Conservation (phyloP, 306 rosid species). For the Cucumis melo region DNA sequence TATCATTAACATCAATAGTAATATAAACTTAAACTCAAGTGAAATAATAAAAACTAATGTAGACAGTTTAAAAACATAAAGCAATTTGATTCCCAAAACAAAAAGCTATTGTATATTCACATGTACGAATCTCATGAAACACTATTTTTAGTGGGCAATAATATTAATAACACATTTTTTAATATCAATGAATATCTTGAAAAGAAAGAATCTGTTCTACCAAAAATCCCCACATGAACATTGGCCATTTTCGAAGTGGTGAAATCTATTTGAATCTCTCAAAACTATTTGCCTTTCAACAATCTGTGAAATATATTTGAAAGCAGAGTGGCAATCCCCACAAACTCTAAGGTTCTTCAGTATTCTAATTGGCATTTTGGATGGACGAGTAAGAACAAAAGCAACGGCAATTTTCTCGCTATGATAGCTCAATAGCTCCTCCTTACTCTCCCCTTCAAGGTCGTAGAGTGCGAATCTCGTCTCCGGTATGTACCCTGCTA, state of each 20-base stretch:
- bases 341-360: slow-evolving; percentile 89
- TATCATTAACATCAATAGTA: too few species aligned
- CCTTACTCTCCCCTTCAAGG: slow-evolving; percentile 76
- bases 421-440: slow-evolving; percentile 71
- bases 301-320: slow-evolving; percentile 66
- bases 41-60: too few species aligned
- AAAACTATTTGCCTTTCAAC: slow-evolving; percentile 52
- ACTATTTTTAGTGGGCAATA: too few species aligned
- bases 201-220: slow-evolving; percentile 13
- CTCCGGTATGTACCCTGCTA: slow-evolving; percentile 71
- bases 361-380: slow-evolving; percentile 72
- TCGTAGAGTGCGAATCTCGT: slow-evolving; percentile 61
- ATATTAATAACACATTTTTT: background rate
- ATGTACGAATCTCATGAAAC: too few species aligned
- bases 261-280: slow-evolving; percentile 80
- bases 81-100: too few species aligned
- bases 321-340: slow-evolving; percentile 88
- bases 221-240: slow-evolving; percentile 89
- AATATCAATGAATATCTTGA: background rate
- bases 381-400: slow-evolving; percentile 66
- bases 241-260: slow-evolving; percentile 59
- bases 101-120: too few species aligned
- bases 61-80: too few species aligned
- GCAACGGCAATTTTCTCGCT: slow-evolving; percentile 88
- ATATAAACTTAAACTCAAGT: too few species aligned